Evolutionary conservation across 352 stramenopile genomes (phyloP), one percentile per base, ranked within the genome.

Genomic region (Globisporangium polare): DNA sequence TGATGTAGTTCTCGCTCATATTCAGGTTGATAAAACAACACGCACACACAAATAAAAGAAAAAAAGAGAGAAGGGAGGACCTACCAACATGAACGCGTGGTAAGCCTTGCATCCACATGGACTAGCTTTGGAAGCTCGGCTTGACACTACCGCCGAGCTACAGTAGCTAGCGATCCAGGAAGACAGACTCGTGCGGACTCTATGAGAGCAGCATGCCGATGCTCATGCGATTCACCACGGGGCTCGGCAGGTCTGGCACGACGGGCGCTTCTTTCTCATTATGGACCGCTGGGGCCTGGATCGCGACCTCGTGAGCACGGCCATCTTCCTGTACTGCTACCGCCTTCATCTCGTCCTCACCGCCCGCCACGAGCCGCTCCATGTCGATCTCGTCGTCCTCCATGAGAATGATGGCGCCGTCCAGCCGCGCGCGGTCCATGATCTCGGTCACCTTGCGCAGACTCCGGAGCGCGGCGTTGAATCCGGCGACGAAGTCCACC

Each of bases 401-500:
- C 22, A 67, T 50, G 12, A 65, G n/a, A 33, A 71, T 67, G 2
- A 63, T 22, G 29, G 31, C 37, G 22, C 60, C 65, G 10, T 71
- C 43, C 22, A 71, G 52, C 8, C 60, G 53, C 27, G 64, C 64
- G 31, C 27, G 53, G 39, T 53, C 52, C 64, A 71, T 63, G 53
- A 71, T 60, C 17, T 20, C 46, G 8, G 53, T 63, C 33, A 71
- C 64, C 26, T 63, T 26, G 2, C 46, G 26, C 1, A 71, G 47
- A 29, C 45, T 69, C 24, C 53, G 20, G 20, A 89, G 63, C 17
- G 75, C 46, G 2, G 54, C 54, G 46, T 70, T 79, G 45, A 84
- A 47, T 0, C 73, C 77, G 6, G 53, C 35, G 5, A 83, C 65
- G 57, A 85, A 85, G 62, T 81, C 71, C n/a, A 84, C 57, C 8